Conservation (phyloP, 352 stramenopile genomes). For the Globisporangium apiculatum region DNA sequence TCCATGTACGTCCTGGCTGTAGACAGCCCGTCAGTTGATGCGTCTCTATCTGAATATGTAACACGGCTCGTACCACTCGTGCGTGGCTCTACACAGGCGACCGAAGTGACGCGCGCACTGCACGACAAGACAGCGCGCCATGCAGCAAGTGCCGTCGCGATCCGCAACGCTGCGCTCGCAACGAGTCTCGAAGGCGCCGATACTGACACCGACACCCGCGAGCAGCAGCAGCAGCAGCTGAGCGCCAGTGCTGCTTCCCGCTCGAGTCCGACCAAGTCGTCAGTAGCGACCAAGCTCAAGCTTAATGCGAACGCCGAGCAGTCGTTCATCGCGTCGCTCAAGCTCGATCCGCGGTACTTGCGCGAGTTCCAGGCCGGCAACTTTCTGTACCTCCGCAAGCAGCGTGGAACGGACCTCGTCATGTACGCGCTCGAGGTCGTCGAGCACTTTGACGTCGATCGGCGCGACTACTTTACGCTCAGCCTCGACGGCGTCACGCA, state of each 20-base stretch:
- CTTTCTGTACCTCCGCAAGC: conserved; percentile 77
- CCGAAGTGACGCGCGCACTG: conserved; percentile 46
- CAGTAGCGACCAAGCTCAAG: background rate
- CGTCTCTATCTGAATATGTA: background rate
- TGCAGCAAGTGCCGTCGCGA: conserved; percentile 9
- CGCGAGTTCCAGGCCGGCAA: conserved; percentile 72
- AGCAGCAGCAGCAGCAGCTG: background rate
- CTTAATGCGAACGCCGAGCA: conserved; percentile 1
- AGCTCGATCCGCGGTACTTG: conserved; percentile 68
- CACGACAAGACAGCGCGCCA: conserved; percentile 21
- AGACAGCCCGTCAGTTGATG: background rate
- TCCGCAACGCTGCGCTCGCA: conserved; percentile 10
- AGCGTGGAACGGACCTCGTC: conserved; percentile 50
- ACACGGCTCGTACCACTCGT: background rate
- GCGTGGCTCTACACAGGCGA: conserved; percentile 20
- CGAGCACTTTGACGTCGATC: conserved; percentile 80
- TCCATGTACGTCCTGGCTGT: conserved; percentile 20
- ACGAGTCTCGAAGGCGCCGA: background rate
- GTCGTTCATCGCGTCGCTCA: conserved; percentile 74
- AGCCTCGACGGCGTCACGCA: conserved; percentile 89
- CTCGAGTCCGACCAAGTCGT: conserved; percentile 5
- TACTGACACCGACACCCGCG: too few species aligned
- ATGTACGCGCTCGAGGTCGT: conserved; percentile 84
- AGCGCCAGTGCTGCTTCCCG: background rate
- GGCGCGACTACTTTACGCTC: conserved; percentile 90